Percentiles rank a stretch among this genome's conserved stretches.
phyloP scores from a whole-genome alignment of 352 stramenopile genomes.

The Plasmopara muralis region DNA sequence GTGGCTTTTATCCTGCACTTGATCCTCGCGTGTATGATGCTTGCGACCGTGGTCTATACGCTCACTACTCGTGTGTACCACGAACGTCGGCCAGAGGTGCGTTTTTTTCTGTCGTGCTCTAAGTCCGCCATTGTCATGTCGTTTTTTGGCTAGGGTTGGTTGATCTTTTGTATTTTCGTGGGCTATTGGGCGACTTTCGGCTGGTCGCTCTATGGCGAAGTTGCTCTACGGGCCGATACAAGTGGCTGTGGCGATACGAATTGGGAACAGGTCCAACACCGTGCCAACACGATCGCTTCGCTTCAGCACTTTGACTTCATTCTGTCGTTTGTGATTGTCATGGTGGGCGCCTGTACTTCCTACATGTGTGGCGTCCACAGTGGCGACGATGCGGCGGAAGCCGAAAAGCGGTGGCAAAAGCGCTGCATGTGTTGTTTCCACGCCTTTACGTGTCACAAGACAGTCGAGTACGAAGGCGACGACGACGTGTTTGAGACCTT shows the following conservation, averaged over 20 bases:
- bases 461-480: slow-evolving; percentile 33
- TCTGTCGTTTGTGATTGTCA: slow-evolving; percentile 38
- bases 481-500: slow-evolving; percentile 66
- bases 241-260: slow-evolving; percentile 38
- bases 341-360: slow-evolving; percentile 36
- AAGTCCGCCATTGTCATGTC: neutral
- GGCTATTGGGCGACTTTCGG: slow-evolving; percentile 46
- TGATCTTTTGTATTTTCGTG: slow-evolving; percentile 57
- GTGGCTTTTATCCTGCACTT: slow-evolving; percentile 51
- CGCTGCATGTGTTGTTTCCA: slow-evolving; percentile 58
- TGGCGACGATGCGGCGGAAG: slow-evolving; percentile 40
- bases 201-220: slow-evolving; percentile 58
- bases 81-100: slow-evolving; percentile 38
- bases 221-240: slow-evolving; percentile 42
- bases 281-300: slow-evolving; percentile 46
- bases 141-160: slow-evolving; percentile 24
- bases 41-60: slow-evolving; percentile 35
- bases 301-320: slow-evolving; percentile 73
- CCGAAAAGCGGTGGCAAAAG: slow-evolving; percentile 57
- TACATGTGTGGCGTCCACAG: slow-evolving; percentile 69
- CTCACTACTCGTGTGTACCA: slow-evolving; percentile 56
- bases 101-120: neutral
- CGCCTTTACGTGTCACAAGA: slow-evolving; percentile 43
- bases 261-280: slow-evolving; percentile 48
- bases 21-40: slow-evolving; percentile 31